Conservation (phyloP, 371 early-diverging fungal genomes). For the Rhizomucor pusillus region DNA sequence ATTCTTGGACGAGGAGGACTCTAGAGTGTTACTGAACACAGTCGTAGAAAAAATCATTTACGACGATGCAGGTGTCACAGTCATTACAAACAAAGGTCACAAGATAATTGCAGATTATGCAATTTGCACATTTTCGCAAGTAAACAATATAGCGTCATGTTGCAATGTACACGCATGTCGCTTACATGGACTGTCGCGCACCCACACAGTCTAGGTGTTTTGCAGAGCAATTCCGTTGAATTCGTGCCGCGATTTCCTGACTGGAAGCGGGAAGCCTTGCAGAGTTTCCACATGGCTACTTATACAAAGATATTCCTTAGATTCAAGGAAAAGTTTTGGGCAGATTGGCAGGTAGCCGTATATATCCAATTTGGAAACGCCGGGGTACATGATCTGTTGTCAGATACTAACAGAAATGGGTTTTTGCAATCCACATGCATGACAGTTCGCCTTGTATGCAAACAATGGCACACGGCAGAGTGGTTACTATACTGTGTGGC, state of each 20-base stretch:
- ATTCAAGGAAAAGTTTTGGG: conserved; percentile 42
- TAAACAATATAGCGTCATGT: background rate
- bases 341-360: conserved; percentile 47
- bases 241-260: conserved; percentile 41
- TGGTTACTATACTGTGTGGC: conserved; percentile 46
- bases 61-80: conserved; percentile 20
- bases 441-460: conserved; percentile 45
- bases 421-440: background rate
- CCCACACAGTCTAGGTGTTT: conserved; percentile 44
- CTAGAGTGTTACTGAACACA: conserved; percentile 32
- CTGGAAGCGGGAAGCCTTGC: conserved; percentile 45
- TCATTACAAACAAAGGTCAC: conserved; percentile 26
- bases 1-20: conserved; percentile 19
- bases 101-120: conserved; percentile 38
- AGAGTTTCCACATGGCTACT: conserved; percentile 45
- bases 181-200: background rate
- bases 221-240: conserved; percentile 31
- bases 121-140: conserved; percentile 50
- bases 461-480: conserved; percentile 20
- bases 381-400: background rate
- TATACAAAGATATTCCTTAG: conserved; percentile 48
- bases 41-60: conserved; percentile 31
- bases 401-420: background rate
- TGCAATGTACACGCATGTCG: no score
- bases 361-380: no score